These are phyloP conservation scores for Aspergillus fischeri DNA, from an alignment of 2,329 filamentous ascomycete species.

Conservation along the genomic window DNA sequence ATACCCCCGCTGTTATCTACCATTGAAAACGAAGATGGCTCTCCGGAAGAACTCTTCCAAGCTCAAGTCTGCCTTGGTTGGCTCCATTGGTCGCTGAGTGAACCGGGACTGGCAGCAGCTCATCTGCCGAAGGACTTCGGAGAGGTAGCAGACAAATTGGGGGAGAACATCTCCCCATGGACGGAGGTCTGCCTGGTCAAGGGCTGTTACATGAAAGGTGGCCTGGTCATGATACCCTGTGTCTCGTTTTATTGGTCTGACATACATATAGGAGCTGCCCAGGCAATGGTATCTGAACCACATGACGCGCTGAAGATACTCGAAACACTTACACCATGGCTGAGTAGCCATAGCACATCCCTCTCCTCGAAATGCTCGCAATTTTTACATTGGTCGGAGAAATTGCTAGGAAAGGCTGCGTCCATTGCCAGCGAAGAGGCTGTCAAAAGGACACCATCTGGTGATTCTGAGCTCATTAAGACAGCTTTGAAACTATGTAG, in stretches of 20 bases:
- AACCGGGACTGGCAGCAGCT: slow-evolving; percentile 59
- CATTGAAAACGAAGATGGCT: slow-evolving; percentile 55
- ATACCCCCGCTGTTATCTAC: slow-evolving; percentile 43
- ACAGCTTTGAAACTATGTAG: slow-evolving; percentile 48
- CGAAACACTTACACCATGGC: slow-evolving; percentile 60
- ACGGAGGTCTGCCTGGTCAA: slow-evolving; percentile 78
- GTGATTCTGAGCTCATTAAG: slow-evolving; percentile 25
- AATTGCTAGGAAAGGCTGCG: slow-evolving; percentile 70
- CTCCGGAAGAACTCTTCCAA: slow-evolving; percentile 62
- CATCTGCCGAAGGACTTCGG: slow-evolving; percentile 63
- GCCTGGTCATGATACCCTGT: slow-evolving; percentile 18
- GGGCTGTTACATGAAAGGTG: slow-evolving; percentile 71
- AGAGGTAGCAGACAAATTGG: slow-evolving; percentile 50
- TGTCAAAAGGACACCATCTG: slow-evolving; percentile 14
- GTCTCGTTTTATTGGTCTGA: slow-evolving; percentile 11
- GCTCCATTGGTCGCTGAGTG: slow-evolving; percentile 73
- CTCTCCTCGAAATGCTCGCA: slow-evolving; percentile 56
- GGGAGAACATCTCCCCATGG: slow-evolving; percentile 62
- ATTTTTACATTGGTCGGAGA: slow-evolving; percentile 72
- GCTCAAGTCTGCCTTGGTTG: slow-evolving; percentile 79
- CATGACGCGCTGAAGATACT: slow-evolving; percentile 65
- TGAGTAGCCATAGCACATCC: slow-evolving; percentile 39
- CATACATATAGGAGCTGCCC: slow-evolving; percentile 39
- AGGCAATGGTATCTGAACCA: slow-evolving; percentile 38
- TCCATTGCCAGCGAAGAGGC: slow-evolving; percentile 60